Percentiles rank a stretch among this genome's conserved stretches.
Evolutionary conservation across 2,329 filamentous ascomycete species (phyloP).

Genomic region (Samsoniella hepiali): DNA sequence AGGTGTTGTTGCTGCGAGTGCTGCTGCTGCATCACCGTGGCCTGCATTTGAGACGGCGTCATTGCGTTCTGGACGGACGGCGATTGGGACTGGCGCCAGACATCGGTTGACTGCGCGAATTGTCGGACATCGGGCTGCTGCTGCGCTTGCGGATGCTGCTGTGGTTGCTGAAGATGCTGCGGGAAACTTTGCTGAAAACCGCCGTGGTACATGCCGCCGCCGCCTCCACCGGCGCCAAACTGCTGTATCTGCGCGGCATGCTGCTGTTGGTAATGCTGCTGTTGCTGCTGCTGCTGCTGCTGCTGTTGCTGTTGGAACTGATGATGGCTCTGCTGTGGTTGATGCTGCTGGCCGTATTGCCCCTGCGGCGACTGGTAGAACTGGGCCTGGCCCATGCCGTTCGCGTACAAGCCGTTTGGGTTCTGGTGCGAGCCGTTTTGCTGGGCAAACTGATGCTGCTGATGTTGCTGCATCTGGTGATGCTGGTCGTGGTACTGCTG

Average conservation of each 20-base stretch:
- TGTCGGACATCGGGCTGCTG: slow-evolving; percentile 8
- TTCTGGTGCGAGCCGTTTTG: slow-evolving; percentile 22
- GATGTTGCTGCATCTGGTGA: slow-evolving; percentile 27
- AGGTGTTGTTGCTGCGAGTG: slow-evolving; percentile 26
- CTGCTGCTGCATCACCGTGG: slow-evolving; percentile 21
- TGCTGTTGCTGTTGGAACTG: slow-evolving; percentile 24
- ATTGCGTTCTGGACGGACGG: slow-evolving; percentile 19
- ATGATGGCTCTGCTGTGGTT: slow-evolving; percentile 25
- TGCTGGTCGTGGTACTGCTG: slow-evolving; percentile 29
- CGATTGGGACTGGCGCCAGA: slow-evolving; percentile 15
- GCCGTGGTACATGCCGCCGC: background rate
- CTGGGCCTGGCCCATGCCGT: slow-evolving; percentile 15
- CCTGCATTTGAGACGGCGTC: slow-evolving; percentile 26
- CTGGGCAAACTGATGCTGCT: slow-evolving; percentile 24
- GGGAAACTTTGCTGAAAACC: slow-evolving; percentile 1
- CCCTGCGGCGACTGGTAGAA: slow-evolving; percentile 28
- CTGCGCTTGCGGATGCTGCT: slow-evolving; percentile 3
- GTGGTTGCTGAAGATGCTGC: slow-evolving; percentile 16
- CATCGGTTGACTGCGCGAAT: slow-evolving; percentile 9
- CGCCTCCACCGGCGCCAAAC: background rate
- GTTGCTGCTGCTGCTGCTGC: slow-evolving; percentile 7
- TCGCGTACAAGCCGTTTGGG: slow-evolving; percentile 27
- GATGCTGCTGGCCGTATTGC: slow-evolving; percentile 25
- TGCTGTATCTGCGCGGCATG: slow-evolving; percentile 17
- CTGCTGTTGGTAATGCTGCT: slow-evolving; percentile 23